These are phyloP conservation scores for Aspergillus sergii DNA, from an alignment of 2,329 filamentous ascomycete species.

Conservation along the genomic window DNA sequence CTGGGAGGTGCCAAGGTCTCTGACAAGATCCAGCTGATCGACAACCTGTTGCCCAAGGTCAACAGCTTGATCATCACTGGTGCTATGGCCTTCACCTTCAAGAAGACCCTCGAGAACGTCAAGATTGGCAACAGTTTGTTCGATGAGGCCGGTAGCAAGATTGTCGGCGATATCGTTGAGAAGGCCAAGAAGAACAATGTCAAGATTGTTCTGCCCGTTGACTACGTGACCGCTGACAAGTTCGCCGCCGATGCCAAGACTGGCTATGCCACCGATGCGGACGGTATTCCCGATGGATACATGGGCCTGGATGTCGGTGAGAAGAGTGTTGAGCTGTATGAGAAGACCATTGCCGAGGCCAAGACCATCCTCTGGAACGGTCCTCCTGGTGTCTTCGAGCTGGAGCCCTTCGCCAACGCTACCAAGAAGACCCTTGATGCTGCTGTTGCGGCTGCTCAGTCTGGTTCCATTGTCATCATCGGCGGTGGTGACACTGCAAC, in stretches of 20 bases:
- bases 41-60: conserved; percentile 98
- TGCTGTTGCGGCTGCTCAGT: conserved; percentile 76
- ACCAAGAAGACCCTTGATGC: conserved; percentile 92
- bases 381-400: conserved; percentile 94
- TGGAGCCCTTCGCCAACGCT: conserved; percentile 88
- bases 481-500: conserved; percentile 98
- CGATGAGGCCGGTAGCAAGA: conserved; percentile 92
- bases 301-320: conserved; percentile 95
- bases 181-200: conserved; percentile 98
- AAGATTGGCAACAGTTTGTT: conserved; percentile 90
- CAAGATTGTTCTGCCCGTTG: conserved; percentile 89
- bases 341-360: conserved; percentile 80
- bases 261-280: conserved; percentile 78
- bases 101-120: conserved; percentile 93
- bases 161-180: conserved; percentile 80
- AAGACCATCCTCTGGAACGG: conserved; percentile 99
- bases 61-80: conserved; percentile 95
- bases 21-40: conserved; percentile 99
- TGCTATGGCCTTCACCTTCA: conserved; percentile 99
- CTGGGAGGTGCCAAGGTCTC: conserved; percentile 97
- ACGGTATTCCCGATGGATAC: conserved; percentile 95
- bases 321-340: conserved; percentile 85
- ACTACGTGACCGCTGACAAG: conserved; percentile 96
- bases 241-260: conserved; percentile 83
- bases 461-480: conserved; percentile 95